Evolutionary conservation across 345 rosid species (phyloP), one percentile per base, ranked within the genome.

Genomic region (Ceriops decandra): DNA sequence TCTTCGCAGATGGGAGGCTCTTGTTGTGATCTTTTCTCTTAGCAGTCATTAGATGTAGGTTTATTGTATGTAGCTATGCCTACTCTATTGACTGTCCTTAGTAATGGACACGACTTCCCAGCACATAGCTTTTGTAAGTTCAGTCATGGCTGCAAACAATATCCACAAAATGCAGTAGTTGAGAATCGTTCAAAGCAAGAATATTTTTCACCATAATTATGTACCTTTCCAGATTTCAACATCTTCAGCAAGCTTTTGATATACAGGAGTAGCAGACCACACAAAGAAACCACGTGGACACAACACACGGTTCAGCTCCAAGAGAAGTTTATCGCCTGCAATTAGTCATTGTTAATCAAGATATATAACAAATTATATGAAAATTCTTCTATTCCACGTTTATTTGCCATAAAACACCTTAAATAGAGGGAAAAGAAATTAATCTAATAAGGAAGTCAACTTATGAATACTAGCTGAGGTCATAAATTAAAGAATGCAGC

Each of bases 181-280:
- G 72, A 5, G 75, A 67, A 62, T 68, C 72, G 71, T 65, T 62
- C 36, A 32, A 73, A 63, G 54, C 30, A 21, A 59, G 60, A 19
- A 52, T 32, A 72, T 54, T 13, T 49, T 49, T 47, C 21, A 56
- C 28, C 21, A 51, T 19, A 60, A 49, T 51, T n/a, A 78, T 61
- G 57, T 69, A 95, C 99, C 98, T 62, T 90, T 79, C 97, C 98
- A 91, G 53, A 95, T 95, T 72, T 73, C 89, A 73, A 87, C 92
- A 81, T 95, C 99, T 63, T 87, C 97, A 21, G 78, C 49, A 27
- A 68, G 76, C 74, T 87, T 87, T 84, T 87, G 97, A 86, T 92
- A 92, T 71, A 92, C 93, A 64, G 98, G 98, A 80, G 98, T 90
- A 76, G 98, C 98, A 73, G 98, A 92, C 97, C 97, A 92, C 74